A percentile compares a stretch with the other conserved stretches of the same genome.
Conservation (phyloP, 306 rosid species). For the Quercus rubra region DNA sequence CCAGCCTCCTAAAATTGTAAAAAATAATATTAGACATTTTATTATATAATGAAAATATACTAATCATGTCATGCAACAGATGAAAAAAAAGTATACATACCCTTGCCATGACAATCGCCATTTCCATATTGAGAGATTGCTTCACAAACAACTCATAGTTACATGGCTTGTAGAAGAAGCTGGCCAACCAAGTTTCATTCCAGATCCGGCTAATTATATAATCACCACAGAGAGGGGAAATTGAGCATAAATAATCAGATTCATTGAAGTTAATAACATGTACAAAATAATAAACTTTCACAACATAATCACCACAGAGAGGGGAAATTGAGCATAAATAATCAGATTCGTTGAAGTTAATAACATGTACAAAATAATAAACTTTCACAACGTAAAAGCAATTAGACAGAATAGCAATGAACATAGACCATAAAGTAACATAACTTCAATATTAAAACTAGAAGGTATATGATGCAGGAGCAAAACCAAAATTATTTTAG, state of each 20-base stretch:
- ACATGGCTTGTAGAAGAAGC: constrained; percentile 97
- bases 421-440: not conserved
- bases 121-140: constrained; percentile 96
- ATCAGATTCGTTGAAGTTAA: constrained; percentile 5
- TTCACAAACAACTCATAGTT: constrained; percentile 97
- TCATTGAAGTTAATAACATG: constrained; percentile 7
- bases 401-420: not conserved
- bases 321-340: not conserved
- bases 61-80: constrained; percentile 8
- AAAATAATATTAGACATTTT: constrained; percentile 7
- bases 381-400: not conserved
- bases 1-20: constrained; percentile 58
- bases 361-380: constrained; percentile 1
- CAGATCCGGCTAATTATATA: constrained; percentile 74
- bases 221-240: constrained; percentile 1
- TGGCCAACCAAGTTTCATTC: constrained; percentile 97
- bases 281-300: not conserved
- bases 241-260: not conserved
- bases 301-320: not conserved
- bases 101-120: constrained; percentile 98
- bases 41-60: not conserved
- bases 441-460: not conserved
- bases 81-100: constrained; percentile 42
- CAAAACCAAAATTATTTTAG: too few species aligned
- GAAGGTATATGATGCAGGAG: not conserved